phyloP scores from a whole-genome alignment of 2,329 filamentous ascomycete species.

The Colletotrichum sansevieriae region DNA sequence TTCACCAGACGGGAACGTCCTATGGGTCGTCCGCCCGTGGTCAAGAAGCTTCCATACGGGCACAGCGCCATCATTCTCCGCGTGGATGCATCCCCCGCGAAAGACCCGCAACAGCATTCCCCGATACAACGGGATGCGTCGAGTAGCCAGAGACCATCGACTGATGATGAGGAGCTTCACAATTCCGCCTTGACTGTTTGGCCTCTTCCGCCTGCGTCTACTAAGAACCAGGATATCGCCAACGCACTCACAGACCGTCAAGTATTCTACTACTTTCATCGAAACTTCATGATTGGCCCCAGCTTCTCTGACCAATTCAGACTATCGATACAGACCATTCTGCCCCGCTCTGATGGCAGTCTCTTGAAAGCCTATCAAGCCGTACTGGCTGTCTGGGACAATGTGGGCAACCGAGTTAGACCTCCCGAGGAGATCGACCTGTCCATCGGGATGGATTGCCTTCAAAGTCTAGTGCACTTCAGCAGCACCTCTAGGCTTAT shows the following conservation, averaged over 20 bases:
- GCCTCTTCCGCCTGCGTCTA: not conserved
- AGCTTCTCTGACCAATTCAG: constrained; percentile 4
- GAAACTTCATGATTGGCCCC: constrained; percentile 10
- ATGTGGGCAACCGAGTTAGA: not conserved
- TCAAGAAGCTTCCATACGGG: constrained; percentile 3
- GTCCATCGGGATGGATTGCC: not conserved
- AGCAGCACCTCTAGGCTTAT: not conserved
- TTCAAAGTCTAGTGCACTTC: not conserved
- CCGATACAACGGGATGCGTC: too few species aligned
- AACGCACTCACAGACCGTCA: constrained; percentile 9
- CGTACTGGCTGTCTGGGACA: constrained; percentile 4
- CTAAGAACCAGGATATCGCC: not conserved
- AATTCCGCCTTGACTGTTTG: too few species aligned
- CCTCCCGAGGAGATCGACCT: constrained; percentile 1
- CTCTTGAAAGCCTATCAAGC: constrained; percentile 3
- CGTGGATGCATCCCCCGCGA: not conserved
- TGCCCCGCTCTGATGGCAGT: not conserved
- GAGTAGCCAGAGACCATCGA: too few species aligned
- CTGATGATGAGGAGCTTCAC: too few species aligned
- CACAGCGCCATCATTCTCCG: constrained; percentile 9
- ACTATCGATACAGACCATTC: not conserved
- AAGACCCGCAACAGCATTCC: too few species aligned
- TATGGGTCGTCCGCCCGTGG: constrained; percentile 1
- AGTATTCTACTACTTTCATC: constrained; percentile 5
- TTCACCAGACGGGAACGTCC: not conserved